phyloP scores from a whole-genome alignment of 1,284 basidiomycete species.

The Moesziomyces globuligerus region DNA sequence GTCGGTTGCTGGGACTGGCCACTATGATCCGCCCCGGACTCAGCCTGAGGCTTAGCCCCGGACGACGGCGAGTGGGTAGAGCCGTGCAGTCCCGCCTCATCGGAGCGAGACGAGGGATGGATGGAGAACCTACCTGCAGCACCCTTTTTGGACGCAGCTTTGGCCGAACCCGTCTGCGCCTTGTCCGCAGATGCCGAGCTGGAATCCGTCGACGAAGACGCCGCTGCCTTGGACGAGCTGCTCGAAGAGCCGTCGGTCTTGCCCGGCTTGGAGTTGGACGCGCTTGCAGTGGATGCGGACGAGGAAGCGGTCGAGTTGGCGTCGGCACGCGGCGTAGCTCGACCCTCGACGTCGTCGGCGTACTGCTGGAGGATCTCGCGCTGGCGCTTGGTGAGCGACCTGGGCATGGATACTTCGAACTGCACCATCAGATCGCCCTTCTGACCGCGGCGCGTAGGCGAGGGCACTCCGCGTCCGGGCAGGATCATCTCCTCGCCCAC shows the following conservation, averaged over 20 bases:
- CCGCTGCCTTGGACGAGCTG: conserved; percentile 1
- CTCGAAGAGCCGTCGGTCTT: conserved; percentile 6
- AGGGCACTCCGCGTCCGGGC: conserved; percentile 84
- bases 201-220: conserved; percentile 1
- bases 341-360: conserved; percentile 76
- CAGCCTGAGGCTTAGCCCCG: not conserved
- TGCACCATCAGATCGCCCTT: conserved; percentile 91
- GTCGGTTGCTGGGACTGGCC: not conserved
- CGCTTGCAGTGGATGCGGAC: not conserved
- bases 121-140: conserved; percentile 48
- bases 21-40: not conserved
- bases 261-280: conserved; percentile 14
- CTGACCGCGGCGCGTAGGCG: conserved; percentile 70
- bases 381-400: conserved; percentile 85
- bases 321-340: no score
- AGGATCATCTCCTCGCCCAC: conserved; percentile 96
- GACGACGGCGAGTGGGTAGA: conserved; percentile 5
- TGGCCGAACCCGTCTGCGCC: conserved; percentile 9
- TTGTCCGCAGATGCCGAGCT: conserved; percentile 7
- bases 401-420: conserved; percentile 87
- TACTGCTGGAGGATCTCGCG: conserved; percentile 87
- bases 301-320: conserved; percentile 13
- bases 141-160: conserved; percentile 24
- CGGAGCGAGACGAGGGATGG: conserved; percentile 42
- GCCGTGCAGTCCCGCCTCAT: conserved; percentile 8